These are phyloP conservation scores for Actinomortierella ambigua DNA, from an alignment of 371 early-diverging fungal genomes.

Conservation along the genomic window DNA sequence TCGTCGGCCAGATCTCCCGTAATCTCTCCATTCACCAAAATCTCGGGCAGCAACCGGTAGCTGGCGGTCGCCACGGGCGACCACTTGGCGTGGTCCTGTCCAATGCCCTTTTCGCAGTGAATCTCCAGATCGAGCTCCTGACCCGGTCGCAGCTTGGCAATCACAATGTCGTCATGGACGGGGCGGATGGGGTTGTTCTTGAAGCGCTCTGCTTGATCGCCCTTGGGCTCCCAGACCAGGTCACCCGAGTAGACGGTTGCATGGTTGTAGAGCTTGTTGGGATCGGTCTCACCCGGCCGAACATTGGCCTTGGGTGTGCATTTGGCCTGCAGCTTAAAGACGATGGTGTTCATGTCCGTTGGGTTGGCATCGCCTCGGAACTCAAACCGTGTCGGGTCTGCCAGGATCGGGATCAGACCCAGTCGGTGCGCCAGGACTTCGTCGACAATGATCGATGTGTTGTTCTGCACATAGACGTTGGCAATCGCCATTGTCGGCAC, in stretches of 20 bases:
- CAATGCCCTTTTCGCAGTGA: slow-evolving; percentile 94
- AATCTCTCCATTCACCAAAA: slow-evolving; percentile 86
- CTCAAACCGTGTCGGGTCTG: slow-evolving; percentile 81
- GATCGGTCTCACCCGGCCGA: slow-evolving; percentile 70
- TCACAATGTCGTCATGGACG: slow-evolving; percentile 87
- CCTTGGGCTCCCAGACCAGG: slow-evolving; percentile 89
- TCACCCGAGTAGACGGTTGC: slow-evolving; percentile 78
- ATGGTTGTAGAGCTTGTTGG: slow-evolving; percentile 50
- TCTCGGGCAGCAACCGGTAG: slow-evolving; percentile 95
- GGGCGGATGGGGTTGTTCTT: slow-evolving; percentile 67
- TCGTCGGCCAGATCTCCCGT: slow-evolving; percentile 86
- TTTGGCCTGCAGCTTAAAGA: slow-evolving; percentile 82
- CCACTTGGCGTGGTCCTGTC: slow-evolving; percentile 98
- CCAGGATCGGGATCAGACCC: slow-evolving; percentile 95
- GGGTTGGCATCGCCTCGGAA: slow-evolving; percentile 79
- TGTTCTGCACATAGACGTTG: slow-evolving; percentile 92
- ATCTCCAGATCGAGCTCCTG: slow-evolving; percentile 89
- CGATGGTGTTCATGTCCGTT: slow-evolving; percentile 94
- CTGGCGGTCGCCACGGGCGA: slow-evolving; percentile 98
- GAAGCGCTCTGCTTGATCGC: slow-evolving; percentile 81
- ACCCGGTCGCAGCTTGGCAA: slow-evolving; percentile 95
- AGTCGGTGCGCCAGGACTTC: slow-evolving; percentile 98
- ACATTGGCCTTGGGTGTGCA: slow-evolving; percentile 74
- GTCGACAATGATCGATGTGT: slow-evolving; percentile 96
- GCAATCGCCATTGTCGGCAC: slow-evolving; percentile 99